phyloP scores from a whole-genome alignment of 768 basidiomycete species.

The Rhizopogon rudus region DNA sequence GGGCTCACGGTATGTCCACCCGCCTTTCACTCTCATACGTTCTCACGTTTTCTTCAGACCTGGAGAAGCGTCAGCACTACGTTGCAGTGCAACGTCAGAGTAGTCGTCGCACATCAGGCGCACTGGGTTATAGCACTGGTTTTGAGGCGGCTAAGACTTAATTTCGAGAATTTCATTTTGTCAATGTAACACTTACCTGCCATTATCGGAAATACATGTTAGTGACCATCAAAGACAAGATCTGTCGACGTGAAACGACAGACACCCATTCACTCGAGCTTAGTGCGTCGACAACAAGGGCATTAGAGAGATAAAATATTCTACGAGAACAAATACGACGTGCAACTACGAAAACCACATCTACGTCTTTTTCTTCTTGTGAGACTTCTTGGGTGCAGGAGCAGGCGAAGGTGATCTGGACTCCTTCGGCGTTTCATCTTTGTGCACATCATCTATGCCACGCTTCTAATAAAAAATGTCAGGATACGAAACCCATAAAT shows the following conservation, averaged over 20 bases:
- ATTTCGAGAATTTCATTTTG: neutral
- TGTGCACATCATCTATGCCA: constrained; percentile 61
- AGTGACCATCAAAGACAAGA: too few relatives aligned
- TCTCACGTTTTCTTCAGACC: constrained; percentile 33
- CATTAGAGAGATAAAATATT: neutral
- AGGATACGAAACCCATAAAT: neutral
- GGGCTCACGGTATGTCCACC: constrained; percentile 65
- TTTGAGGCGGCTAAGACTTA: neutral
- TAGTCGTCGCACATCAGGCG: neutral
- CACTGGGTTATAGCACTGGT: neutral
- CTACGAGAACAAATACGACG: neutral
- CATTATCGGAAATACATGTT: too few relatives aligned
- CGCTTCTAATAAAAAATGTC: constrained; percentile 48
- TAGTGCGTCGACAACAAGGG: neutral
- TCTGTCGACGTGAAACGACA: too few relatives aligned
- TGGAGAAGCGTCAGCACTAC: constrained; percentile 55
- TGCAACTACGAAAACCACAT: neutral
- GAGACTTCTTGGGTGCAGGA: constrained; percentile 47
- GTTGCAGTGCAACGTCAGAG: constrained; percentile 26
- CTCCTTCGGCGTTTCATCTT: constrained; percentile 40
- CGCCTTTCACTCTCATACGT: neutral
- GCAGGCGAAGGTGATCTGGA: constrained; percentile 62
- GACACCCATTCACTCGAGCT: too few relatives aligned
- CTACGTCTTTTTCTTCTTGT: constrained; percentile 69
- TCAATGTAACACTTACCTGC: neutral